Evolutionary conservation across 441 rosid species (phyloP), one percentile per base, ranked within the genome.

Genomic region (Populus tomentosa): DNA sequence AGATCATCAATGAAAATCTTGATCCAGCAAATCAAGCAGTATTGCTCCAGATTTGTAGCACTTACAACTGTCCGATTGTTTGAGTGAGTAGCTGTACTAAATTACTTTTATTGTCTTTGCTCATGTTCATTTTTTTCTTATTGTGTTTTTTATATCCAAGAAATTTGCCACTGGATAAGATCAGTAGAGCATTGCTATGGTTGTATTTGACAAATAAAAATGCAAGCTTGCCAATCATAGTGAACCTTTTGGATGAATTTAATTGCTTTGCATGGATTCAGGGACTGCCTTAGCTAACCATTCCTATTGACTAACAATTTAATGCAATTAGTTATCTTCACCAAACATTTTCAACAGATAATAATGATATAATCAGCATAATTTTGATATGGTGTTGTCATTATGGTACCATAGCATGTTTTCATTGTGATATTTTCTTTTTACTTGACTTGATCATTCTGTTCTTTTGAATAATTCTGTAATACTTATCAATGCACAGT

Each of bases 11-110:
- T 16, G 92, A 87, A 83, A 86, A 85, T 80, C 91, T 95, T n/a
- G 98, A 90, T 66, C 75, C 88, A 67, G 87, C 90, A 56, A 96
- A 96, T 83, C 94, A 89, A 74, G 69, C 89, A 61, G 93, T 93
- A 72, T 72, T 96, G 30, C 83, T 86, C 73, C 89, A 90, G 90
- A 87, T 94, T 59, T 94, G 95, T 83, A 79, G 76, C 68, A 81
- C 78, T 69, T 91, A 90, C 82, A 88, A 87, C 69, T 87, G 91
- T 79, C 70, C 75, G 8, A 87, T 96, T 69, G 91, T 81, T 82
- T 95, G 85, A 86, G 92, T 89, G 86, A 86, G 95, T 77, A 68
- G 50, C 73, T 63, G 63, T 14, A 26, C 64, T 69, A 21, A 28
- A 6, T 28, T 59, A 13, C 63, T 38, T 32, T 77, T 42, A 35